phyloP scores from a whole-genome alignment of 2,329 filamentous ascomycete genomes.

The Aspergillus arachidicola region DNA sequence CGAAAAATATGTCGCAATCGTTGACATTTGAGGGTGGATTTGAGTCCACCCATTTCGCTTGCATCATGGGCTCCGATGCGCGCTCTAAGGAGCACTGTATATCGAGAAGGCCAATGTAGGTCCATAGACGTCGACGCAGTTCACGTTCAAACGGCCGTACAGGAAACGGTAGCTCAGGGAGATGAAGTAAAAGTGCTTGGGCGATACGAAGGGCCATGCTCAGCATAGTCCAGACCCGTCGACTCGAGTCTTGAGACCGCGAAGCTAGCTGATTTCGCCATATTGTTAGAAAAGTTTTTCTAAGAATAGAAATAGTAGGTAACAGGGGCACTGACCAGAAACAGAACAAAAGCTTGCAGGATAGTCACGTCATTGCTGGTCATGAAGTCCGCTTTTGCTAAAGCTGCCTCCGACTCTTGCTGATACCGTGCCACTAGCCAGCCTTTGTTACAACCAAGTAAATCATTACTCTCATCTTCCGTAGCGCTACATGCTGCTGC shows the following conservation, averaged over 20 bases:
- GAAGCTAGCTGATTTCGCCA: slow-evolving; percentile 9
- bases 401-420: slow-evolving; percentile 26
- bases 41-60: slow-evolving; percentile 30
- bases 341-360: slow-evolving; percentile 36
- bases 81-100: slow-evolving; percentile 32
- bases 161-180: slow-evolving; percentile 30
- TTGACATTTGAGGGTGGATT: slow-evolving; percentile 32
- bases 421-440: slow-evolving; percentile 25
- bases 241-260: slow-evolving; percentile 34
- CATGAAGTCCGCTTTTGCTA: slow-evolving; percentile 32
- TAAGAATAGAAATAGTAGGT: background rate
- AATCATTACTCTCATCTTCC: slow-evolving; percentile 24
- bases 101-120: slow-evolving; percentile 33
- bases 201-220: slow-evolving; percentile 35
- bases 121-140: slow-evolving; percentile 36
- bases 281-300: background rate
- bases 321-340: slow-evolving; percentile 22
- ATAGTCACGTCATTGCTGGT: slow-evolving; percentile 36
- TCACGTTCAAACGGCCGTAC: slow-evolving; percentile 33
- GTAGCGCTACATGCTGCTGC: slow-evolving; percentile 29
- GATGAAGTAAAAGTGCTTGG: slow-evolving; percentile 35
- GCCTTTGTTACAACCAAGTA: slow-evolving; percentile 25
- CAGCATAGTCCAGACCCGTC: slow-evolving; percentile 38
- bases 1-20: slow-evolving; percentile 31
- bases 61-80: slow-evolving; percentile 39